These are phyloP conservation scores for Rhodomyrtus tomentosa DNA, from an alignment of 345 rosid genomes.

Conservation along the genomic window DNA sequence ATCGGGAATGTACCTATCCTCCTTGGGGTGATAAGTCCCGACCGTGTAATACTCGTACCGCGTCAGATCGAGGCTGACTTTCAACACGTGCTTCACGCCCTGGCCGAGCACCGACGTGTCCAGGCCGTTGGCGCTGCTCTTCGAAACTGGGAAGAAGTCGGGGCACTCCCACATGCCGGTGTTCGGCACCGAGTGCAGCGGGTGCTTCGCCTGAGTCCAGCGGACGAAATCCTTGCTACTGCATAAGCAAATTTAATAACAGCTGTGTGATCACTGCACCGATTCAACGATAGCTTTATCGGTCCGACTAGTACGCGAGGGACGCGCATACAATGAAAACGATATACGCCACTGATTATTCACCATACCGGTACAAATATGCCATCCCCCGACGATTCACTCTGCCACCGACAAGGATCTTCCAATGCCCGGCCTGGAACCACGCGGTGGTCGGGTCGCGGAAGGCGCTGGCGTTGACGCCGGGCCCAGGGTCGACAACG, in stretches of 20 bases:
- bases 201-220: constrained; percentile 66
- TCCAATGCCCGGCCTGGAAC: constrained; percentile 56
- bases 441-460: constrained; percentile 95
- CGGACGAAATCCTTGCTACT: constrained; percentile 49
- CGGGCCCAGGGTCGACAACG: constrained; percentile 21
- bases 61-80: constrained; percentile 66
- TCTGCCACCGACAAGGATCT: constrained; percentile 38
- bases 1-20: constrained; percentile 53
- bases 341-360: not conserved
- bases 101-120: constrained; percentile 19
- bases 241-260: not conserved
- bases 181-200: constrained; percentile 29
- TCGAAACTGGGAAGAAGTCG: constrained; percentile 63
- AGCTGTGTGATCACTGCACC: not conserved
- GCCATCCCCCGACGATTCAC: constrained; percentile 49
- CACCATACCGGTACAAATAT: constrained; percentile 20
- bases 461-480: constrained; percentile 59
- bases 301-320: not conserved
- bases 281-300: not conserved
- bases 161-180: constrained; percentile 98
- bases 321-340: not conserved
- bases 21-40: constrained; percentile 27
- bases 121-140: constrained; percentile 28
- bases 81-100: constrained; percentile 40
- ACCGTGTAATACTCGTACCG: constrained; percentile 70